Conservation (phyloP, 345 rosid species). For the Linum trigynum region DNA sequence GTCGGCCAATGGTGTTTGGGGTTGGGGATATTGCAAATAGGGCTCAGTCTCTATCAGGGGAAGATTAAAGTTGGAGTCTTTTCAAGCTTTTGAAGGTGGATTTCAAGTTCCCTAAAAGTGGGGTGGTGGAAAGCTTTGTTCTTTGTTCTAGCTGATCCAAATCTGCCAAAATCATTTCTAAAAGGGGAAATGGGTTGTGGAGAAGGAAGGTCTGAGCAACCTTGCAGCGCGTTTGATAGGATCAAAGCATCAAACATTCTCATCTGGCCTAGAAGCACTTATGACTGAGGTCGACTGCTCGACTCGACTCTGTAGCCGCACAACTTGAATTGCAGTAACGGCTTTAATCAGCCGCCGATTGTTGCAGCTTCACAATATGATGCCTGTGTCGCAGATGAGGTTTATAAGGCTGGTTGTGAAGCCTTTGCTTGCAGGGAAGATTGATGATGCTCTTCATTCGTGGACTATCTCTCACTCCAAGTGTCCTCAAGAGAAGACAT, state of each 20-base stretch:
- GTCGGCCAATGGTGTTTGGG: too few species aligned
- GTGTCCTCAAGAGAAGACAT: conserved; percentile 38
- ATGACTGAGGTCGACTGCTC: conserved; percentile 51
- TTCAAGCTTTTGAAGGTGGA: too few species aligned
- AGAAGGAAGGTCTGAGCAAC: conserved; percentile 14
- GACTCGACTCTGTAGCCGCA: conserved; percentile 21
- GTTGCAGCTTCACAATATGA: conserved; percentile 26
- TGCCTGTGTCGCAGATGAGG: conserved; percentile 47
- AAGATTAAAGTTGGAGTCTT: not conserved
- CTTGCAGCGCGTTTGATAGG: conserved; percentile 42
- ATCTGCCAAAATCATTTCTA: conserved; percentile 8
- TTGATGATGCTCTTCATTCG: conserved; percentile 55
- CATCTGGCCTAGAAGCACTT: conserved; percentile 43
- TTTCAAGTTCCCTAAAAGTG: not conserved
- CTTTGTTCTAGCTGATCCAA: not conserved
- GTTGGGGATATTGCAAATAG: too few species aligned
- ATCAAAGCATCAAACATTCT: conserved; percentile 31
- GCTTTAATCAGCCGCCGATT: too few species aligned
- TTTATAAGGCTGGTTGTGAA: conserved; percentile 54
- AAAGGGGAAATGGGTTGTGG: conserved; percentile 34
- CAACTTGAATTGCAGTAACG: conserved; percentile 6
- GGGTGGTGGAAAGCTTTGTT: not conserved
- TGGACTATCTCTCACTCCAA: conserved; percentile 38
- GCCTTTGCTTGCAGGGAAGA: conserved; percentile 53
- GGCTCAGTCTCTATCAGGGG: not conserved